phyloP scores from a whole-genome alignment of 2,329 filamentous ascomycete species.

The Diplodia mutila region DNA sequence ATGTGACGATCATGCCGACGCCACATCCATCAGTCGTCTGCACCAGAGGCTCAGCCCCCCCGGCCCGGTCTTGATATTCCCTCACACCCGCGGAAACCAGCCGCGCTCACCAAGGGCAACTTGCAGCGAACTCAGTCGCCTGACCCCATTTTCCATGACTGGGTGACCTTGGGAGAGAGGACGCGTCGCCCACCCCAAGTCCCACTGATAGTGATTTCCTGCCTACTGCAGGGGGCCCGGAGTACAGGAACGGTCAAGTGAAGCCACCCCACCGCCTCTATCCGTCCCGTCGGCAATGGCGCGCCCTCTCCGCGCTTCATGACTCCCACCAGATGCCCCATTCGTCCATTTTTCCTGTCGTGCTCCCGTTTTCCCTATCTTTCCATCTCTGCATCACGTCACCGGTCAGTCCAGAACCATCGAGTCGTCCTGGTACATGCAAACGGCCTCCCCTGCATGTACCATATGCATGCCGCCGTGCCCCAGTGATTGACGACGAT shows the following conservation, averaged over 20 bases:
- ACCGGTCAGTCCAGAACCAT: neutral
- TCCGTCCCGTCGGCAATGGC: slow-evolving; percentile 6
- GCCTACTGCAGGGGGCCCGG: neutral
- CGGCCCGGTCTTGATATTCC: neutral
- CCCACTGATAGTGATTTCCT: neutral
- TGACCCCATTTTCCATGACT: slow-evolving; percentile 13
- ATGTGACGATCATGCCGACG: neutral
- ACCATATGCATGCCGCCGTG: slow-evolving; percentile 8
- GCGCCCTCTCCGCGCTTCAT: neutral
- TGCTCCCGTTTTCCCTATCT: too few species aligned
- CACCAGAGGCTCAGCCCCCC: neutral
- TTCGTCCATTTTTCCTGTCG: neutral
- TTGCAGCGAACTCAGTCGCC: neutral
- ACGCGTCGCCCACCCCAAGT: neutral
- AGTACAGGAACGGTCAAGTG: neutral
- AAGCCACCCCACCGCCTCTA: too few species aligned
- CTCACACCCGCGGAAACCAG: neutral
- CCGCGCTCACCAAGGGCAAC: neutral
- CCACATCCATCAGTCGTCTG: neutral
- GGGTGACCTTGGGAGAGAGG: neutral
- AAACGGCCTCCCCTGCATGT: neutral
- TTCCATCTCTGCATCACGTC: neutral
- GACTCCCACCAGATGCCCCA: neutral
- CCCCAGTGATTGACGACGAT: slow-evolving; percentile 20
- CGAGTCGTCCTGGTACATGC: neutral